These are phyloP conservation scores for Lathyrus tuberosus DNA, from an alignment of 306 rosid species.

Conservation along the genomic window DNA sequence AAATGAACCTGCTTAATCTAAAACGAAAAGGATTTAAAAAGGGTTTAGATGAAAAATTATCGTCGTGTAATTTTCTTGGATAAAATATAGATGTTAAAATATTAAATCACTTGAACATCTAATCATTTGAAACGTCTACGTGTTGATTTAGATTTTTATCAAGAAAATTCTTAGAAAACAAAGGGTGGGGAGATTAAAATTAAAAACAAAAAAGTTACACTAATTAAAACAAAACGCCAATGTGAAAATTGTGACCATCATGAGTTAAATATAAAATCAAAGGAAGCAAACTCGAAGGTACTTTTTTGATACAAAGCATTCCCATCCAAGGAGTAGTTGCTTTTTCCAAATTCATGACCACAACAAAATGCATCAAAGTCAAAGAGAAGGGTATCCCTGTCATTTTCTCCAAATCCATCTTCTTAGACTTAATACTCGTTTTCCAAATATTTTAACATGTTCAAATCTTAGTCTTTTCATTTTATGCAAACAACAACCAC, in stretches of 20 bases:
- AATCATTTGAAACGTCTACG: too few relatives aligned
- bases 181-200: neutral
- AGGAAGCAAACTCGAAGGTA: conserved; percentile 39
- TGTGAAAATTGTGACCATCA: neutral
- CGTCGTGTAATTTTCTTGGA: too few relatives aligned
- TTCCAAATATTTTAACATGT: conserved; percentile 27
- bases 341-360: conserved; percentile 25
- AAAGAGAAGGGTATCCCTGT: conserved; percentile 56
- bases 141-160: too few relatives aligned
- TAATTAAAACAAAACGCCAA: neutral
- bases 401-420: conserved; percentile 41
- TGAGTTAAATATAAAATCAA: neutral
- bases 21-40: too few relatives aligned
- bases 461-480: conserved; percentile 25
- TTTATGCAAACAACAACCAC: conserved; percentile 42
- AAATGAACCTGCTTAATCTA: too few relatives aligned
- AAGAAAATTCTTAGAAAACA: neutral
- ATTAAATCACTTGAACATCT: too few relatives aligned
- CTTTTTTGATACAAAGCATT: neutral
- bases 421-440: conserved; percentile 47
- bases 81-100: too few relatives aligned
- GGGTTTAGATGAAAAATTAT: too few relatives aligned
- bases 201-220: neutral
- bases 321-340: neutral
- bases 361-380: conserved; percentile 35